phyloP scores from a whole-genome alignment of 169 alveolate genomes.

The Plasmodium knowlesi region DNA sequence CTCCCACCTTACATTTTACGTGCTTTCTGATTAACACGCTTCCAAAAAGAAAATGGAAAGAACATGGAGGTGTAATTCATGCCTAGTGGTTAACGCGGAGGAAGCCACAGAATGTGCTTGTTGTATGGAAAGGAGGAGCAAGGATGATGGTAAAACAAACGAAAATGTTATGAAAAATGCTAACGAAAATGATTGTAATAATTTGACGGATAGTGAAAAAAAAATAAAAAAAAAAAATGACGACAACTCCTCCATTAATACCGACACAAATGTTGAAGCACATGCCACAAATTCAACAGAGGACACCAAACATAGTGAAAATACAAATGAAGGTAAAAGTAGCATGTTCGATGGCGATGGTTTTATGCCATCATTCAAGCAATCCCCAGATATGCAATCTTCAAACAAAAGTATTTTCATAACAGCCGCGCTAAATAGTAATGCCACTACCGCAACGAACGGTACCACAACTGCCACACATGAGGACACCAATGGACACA shows the following conservation, averaged over 20 bases:
- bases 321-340: neutral
- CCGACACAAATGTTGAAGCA: neutral
- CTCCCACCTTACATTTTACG: neutral
- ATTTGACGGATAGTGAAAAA: constrained; percentile 4
- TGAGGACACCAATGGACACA: neutral
- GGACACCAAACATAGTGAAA: constrained; percentile 12
- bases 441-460: neutral
- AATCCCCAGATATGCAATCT: neutral
- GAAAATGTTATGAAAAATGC: neutral
- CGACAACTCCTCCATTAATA: constrained; percentile 2
- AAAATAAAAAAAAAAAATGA: constrained; percentile 14
- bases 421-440: constrained; percentile 3
- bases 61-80: constrained; percentile 51
- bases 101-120: constrained; percentile 45
- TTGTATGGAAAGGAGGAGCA: constrained; percentile 51
- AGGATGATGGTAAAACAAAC: neutral
- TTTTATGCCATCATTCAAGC: constrained; percentile 46
- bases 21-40: neutral
- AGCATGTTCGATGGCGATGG: constrained; percentile 27
- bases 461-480: neutral
- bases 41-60: constrained; percentile 19
- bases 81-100: constrained; percentile 44
- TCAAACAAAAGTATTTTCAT: constrained; percentile 28
- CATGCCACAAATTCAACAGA: constrained; percentile 14
- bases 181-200: neutral